phyloP scores from a whole-genome alignment of 202 grass and related monocot species.

The Setaria viridis region DNA sequence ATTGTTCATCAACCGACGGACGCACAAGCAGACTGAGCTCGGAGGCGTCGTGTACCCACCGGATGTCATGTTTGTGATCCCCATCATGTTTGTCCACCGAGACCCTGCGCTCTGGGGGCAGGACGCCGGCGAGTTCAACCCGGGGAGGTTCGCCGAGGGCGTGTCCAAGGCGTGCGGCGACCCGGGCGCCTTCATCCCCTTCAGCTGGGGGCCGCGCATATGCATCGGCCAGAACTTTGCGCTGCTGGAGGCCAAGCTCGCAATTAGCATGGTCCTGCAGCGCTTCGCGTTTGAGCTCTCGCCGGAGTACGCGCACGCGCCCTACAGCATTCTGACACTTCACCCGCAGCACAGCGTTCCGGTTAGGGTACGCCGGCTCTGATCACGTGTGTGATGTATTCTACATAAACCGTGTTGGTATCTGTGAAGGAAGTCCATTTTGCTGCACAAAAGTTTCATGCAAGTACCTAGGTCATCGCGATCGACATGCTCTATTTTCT shows the following conservation, averaged over 20 bases:
- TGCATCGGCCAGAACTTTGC: slow-evolving; percentile 85
- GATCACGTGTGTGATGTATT: neutral
- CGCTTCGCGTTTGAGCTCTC: slow-evolving; percentile 59
- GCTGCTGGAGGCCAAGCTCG: slow-evolving; percentile 57
- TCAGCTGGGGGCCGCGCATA: slow-evolving; percentile 58
- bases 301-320: slow-evolving; percentile 66
- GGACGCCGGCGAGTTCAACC: slow-evolving; percentile 59
- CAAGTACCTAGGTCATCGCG: too few species aligned
- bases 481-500: too few species aligned
- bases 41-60: slow-evolving; percentile 55
- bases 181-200: slow-evolving; percentile 60
- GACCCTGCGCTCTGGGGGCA: slow-evolving; percentile 55
- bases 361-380: slow-evolving; percentile 50
- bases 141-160: slow-evolving; percentile 61
- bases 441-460: too few species aligned
- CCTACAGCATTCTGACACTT: slow-evolving; percentile 50
- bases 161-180: slow-evolving; percentile 57
- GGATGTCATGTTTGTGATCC: slow-evolving; percentile 39
- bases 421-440: neutral
- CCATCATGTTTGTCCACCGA: slow-evolving; percentile 56
- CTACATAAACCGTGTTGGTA: neutral
- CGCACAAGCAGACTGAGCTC: slow-evolving; percentile 48
- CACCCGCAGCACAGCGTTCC: slow-evolving; percentile 69
- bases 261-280: slow-evolving; percentile 53
- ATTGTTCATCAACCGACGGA: slow-evolving; percentile 8